Percentiles rank a stretch among this genome's conserved stretches.
phyloP scores from a whole-genome alignment of 352 stramenopile genomes.

The Lagenidium giganteum region DNA sequence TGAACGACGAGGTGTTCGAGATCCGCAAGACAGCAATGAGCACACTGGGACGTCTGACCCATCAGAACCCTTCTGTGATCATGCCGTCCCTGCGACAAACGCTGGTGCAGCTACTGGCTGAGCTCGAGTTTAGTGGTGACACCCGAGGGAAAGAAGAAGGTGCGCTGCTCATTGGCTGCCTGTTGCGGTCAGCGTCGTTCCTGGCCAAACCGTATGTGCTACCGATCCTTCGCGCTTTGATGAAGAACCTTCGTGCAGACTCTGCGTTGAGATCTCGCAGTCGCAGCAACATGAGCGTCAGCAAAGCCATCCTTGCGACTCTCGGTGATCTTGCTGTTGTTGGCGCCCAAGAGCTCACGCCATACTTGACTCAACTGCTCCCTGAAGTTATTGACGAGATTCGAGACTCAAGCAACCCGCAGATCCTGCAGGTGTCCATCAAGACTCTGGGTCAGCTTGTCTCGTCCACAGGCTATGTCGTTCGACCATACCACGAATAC shows the following conservation, averaged over 20 bases:
- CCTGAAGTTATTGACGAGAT: slow-evolving; percentile 86
- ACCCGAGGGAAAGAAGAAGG: slow-evolving; percentile 80
- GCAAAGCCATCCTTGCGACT: slow-evolving; percentile 80
- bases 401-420: slow-evolving; percentile 76
- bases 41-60: slow-evolving; percentile 77
- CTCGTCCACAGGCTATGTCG: slow-evolving; percentile 79
- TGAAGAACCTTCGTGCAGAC: slow-evolving; percentile 86
- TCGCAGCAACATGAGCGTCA: slow-evolving; percentile 73
- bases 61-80: slow-evolving; percentile 80
- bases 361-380: slow-evolving; percentile 80
- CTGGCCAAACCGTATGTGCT: slow-evolving; percentile 83
- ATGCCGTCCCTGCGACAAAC: slow-evolving; percentile 81
- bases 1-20: slow-evolving; percentile 85
- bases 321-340: slow-evolving; percentile 78
- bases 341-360: slow-evolving; percentile 68
- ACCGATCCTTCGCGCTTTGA: slow-evolving; percentile 77
- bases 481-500: slow-evolving; percentile 81
- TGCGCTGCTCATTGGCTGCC: slow-evolving; percentile 70
- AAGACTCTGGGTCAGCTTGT: slow-evolving; percentile 82
- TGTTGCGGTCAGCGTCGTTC: slow-evolving; percentile 71
- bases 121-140: slow-evolving; percentile 83
- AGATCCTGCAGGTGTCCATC: slow-evolving; percentile 82
- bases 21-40: slow-evolving; percentile 88
- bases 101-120: slow-evolving; percentile 78
- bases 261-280: slow-evolving; percentile 61